phyloP scores from a whole-genome alignment of 2,329 filamentous ascomycete species.

The Byssochlamys sp. region DNA sequence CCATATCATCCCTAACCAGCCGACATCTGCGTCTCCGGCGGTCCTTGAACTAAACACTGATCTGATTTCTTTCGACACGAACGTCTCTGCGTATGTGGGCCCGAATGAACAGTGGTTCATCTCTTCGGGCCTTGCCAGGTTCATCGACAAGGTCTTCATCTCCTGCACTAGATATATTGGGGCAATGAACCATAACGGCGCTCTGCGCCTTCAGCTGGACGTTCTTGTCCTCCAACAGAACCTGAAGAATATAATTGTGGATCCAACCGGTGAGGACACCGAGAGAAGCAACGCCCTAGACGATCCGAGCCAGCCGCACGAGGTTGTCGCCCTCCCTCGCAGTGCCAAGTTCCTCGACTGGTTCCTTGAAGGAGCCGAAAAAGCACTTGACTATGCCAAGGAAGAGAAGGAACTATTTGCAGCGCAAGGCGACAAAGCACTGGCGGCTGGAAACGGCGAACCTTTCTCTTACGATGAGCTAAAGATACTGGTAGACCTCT shows the following conservation, averaged over 20 bases:
- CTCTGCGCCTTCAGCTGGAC: constrained; percentile 82
- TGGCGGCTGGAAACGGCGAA: constrained; percentile 30
- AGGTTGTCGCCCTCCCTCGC: constrained; percentile 33
- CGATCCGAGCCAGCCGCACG: constrained; percentile 12
- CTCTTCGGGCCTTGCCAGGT: constrained; percentile 61
- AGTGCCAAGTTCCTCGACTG: constrained; percentile 40
- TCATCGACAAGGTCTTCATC: constrained; percentile 73
- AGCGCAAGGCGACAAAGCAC: constrained; percentile 23
- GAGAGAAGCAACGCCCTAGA: background rate
- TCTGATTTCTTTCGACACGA: constrained; percentile 80
- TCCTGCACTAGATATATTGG: constrained; percentile 60
- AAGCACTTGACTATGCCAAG: constrained; percentile 35
- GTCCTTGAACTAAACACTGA: constrained; percentile 77
- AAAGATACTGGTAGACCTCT: constrained; percentile 36
- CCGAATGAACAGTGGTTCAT: constrained; percentile 64
- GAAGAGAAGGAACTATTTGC: constrained; percentile 35
- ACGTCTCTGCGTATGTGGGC: constrained; percentile 62
- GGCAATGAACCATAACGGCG: constrained; percentile 75
- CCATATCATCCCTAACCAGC: constrained; percentile 33
- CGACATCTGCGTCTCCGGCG: constrained; percentile 45
- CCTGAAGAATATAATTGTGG: constrained; percentile 72
- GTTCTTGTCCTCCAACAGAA: constrained; percentile 93
- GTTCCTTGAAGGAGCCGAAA: constrained; percentile 39
- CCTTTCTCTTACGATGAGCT: constrained; percentile 39
- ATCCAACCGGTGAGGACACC: constrained; percentile 11